Evolutionary conservation across 2,329 filamentous ascomycete genomes (phyloP).

Genomic region (Emergomyces orientalis): DNA sequence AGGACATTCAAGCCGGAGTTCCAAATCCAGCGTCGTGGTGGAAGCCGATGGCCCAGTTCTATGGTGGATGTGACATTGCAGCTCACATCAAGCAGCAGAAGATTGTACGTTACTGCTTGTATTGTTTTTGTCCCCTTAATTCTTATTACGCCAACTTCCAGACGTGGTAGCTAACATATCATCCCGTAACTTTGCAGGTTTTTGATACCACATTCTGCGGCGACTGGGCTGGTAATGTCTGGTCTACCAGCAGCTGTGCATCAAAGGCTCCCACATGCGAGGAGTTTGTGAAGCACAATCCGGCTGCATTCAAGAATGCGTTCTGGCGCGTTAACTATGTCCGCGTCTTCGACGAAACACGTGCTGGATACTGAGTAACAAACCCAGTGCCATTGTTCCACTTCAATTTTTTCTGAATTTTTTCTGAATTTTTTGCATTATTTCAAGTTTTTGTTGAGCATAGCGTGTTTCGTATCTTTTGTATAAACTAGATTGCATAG

Average conservation of each 20-base stretch:
- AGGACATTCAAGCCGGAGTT: slow-evolving; percentile 34
- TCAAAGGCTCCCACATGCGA: slow-evolving; percentile 53
- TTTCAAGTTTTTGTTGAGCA: no score
- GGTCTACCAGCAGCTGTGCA: slow-evolving; percentile 44
- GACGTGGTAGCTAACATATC: not conserved
- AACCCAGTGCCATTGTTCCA: not conserved
- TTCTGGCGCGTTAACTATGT: slow-evolving; percentile 46
- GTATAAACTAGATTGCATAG: no score
- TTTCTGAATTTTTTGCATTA: not conserved
- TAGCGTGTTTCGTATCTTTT: no score
- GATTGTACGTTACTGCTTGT: slow-evolving; percentile 35
- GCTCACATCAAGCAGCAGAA: slow-evolving; percentile 57
- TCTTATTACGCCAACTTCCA: not conserved
- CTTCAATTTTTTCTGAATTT: not conserved
- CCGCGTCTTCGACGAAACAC: not conserved
- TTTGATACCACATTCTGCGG: slow-evolving; percentile 77
- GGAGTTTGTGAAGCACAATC: slow-evolving; percentile 57
- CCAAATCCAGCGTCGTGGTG: slow-evolving; percentile 38
- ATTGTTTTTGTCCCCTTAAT: not conserved
- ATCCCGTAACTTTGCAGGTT: slow-evolving; percentile 27
- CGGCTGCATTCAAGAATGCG: slow-evolving; percentile 54
- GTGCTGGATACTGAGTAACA: not conserved
- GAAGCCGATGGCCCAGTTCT: slow-evolving; percentile 49
- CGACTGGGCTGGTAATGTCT: slow-evolving; percentile 62
- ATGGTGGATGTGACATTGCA: slow-evolving; percentile 56